Evolutionary conservation across 2,329 filamentous ascomycete species (phyloP).

Genomic region (Sarocladium brachiariae): DNA sequence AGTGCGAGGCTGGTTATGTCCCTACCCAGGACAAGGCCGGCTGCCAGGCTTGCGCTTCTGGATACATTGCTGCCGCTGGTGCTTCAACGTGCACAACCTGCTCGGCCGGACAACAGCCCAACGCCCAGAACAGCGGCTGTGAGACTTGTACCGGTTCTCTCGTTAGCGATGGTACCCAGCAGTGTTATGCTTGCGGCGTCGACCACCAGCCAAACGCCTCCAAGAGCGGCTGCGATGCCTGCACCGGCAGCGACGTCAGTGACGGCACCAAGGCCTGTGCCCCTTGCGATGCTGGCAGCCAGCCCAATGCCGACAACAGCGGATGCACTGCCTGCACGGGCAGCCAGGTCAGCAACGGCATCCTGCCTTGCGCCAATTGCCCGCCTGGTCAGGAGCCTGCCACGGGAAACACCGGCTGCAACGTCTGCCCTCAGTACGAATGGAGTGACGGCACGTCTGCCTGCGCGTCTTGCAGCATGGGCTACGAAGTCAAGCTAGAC

Average conservation of each 20-base stretch:
- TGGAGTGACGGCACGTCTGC: neutral
- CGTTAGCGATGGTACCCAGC: neutral
- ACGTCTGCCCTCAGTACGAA: neutral
- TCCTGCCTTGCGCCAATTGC: neutral
- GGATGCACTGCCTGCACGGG: neutral
- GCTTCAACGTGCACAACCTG: neutral
- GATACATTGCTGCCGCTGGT: neutral
- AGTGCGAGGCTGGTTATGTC: neutral
- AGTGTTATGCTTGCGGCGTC: neutral
- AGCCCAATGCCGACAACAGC: neutral
- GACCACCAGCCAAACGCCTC: neutral
- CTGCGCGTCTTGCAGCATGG: neutral
- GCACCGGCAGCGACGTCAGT: neutral
- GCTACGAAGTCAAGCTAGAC: neutral
- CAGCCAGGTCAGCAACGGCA: constrained; percentile 5
- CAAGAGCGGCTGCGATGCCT: neutral
- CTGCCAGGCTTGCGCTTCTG: neutral
- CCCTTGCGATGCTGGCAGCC: neutral
- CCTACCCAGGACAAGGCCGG: neutral
- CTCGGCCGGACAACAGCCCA: neutral
- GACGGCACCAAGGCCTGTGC: constrained; percentile 3
- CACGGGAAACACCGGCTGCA: neutral
- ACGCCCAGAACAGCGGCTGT: neutral
- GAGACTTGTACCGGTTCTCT: neutral
- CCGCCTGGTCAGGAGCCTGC: neutral